Evolutionary conservation across 495 filamentous ascomycete species (phyloP), one percentile per base, ranked within the genome.

Genomic region (Pseudoneurospora amorphoporcata): DNA sequence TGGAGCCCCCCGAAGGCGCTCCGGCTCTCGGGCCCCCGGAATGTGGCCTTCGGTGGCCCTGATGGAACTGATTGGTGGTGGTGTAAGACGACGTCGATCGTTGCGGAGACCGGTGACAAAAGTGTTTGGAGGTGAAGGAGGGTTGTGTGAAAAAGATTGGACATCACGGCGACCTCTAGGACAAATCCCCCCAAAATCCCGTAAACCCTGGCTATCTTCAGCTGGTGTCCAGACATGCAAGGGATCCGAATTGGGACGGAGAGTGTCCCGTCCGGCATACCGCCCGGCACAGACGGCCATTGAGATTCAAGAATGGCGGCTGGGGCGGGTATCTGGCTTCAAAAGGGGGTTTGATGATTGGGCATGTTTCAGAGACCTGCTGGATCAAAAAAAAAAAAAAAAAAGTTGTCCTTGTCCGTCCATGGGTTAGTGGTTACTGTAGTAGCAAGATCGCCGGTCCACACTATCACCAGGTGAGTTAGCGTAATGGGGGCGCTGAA

Each of bases 181-280:
- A 45, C 45, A 1, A 53, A 53, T 17, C 12, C 53, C 53, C 53
- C 53, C 53, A 61, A 61, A 61, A 61, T 61, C 53, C 12, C 29
- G 6, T 61, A 14, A 12, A 14, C 53, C 40, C 69, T 19, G 58
- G 68, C 41, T 35, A 61, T 61, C 39, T 73, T 75, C 72, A 73
- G 72, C 74, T 75, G 72, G 41, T 23, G 32, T 71, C 68, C 43
- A 68, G 61, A n/a, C 16, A 40, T 73, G 74, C 74, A 73, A 71
- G 72, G 74, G 39, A 38, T 32, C 38, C 61, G 32, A 70, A 69
- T 40, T 40, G 23, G 73, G 68, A 75, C 29, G 7, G 19, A 29
- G 3, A 23, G 19, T 14, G 45, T 53, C 3, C 19, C 19, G 19
- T 58, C 8, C 47, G 47, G 19, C 47, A 58, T 58, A 10, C 19